Evolutionary conservation across 1,139 yeast genomes (phyloP).

Genomic region (Geotrichum klebahnii): DNA sequence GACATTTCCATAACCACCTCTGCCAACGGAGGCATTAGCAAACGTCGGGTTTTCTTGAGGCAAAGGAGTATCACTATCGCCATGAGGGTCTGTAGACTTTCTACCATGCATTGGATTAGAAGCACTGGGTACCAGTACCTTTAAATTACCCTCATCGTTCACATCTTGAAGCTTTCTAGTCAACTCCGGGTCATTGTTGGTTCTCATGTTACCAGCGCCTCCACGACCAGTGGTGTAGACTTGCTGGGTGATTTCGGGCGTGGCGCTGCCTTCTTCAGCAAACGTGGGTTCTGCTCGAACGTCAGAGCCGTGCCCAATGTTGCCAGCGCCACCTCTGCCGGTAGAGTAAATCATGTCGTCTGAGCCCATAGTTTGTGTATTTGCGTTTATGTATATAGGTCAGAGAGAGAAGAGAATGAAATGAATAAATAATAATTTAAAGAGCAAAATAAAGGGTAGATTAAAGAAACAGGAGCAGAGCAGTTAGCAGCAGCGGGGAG

Average conservation of each 20-base stretch:
- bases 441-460: not conserved
- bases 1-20: constrained; percentile 43
- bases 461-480: no score
- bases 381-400: not conserved
- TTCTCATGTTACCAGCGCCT: constrained; percentile 72
- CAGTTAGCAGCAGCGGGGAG: no score
- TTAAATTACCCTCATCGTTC: constrained; percentile 40
- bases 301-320: constrained; percentile 50
- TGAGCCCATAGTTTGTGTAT: not conserved
- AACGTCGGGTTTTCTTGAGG: constrained; percentile 26
- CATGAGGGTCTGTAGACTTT: not conserved
- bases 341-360: constrained; percentile 44
- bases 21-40: constrained; percentile 36
- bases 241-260: constrained; percentile 55
- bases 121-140: not conserved
- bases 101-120: not conserved
- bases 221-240: constrained; percentile 75
- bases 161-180: constrained; percentile 70
- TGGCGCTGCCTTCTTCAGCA: constrained; percentile 41
- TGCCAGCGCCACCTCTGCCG: constrained; percentile 81
- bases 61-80: not conserved
- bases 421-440: not conserved
- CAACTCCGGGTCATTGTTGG: constrained; percentile 56
- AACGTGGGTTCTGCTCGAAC: constrained; percentile 50
- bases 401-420: not conserved